Evolutionary conservation across 345 rosid genomes (phyloP).

Genomic region (Populus simonii): DNA sequence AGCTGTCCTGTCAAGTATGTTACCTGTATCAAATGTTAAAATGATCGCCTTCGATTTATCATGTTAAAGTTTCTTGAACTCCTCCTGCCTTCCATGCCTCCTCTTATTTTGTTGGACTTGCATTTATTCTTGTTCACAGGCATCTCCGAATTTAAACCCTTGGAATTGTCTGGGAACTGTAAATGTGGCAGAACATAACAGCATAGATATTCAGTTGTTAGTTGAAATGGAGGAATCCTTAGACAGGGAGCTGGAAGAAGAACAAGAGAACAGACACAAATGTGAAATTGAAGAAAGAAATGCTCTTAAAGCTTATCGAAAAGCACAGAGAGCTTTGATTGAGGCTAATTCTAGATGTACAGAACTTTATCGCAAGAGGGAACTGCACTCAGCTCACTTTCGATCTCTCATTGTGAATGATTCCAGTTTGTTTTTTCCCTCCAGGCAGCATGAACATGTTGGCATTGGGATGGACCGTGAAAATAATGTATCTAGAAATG

Average conservation of each 20-base stretch:
- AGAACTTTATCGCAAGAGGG: conserved; percentile 73
- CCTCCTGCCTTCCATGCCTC: not conserved
- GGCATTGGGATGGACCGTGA: conserved; percentile 38
- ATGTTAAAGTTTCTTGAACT: not conserved
- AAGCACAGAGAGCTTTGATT: conserved; percentile 79
- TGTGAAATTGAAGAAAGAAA: conserved; percentile 96
- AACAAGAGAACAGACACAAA: conserved; percentile 58
- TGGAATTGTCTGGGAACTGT: conserved; percentile 37
- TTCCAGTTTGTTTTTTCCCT: conserved; percentile 52
- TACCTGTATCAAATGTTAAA: conserved; percentile 17
- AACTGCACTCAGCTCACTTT: conserved; percentile 59
- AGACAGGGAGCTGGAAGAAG: conserved; percentile 85
- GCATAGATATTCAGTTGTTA: conserved; percentile 45
- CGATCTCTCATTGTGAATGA: conserved; percentile 60
- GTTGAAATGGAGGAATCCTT: conserved; percentile 71
- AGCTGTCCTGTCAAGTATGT: conserved; percentile 43
- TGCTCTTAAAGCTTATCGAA: conserved; percentile 80
- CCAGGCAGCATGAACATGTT: conserved; percentile 38
- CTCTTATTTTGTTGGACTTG: not conserved
- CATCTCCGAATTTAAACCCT: conserved; percentile 30
- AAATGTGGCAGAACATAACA: conserved; percentile 37
- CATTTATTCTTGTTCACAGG: conserved; percentile 38
- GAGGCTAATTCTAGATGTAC: conserved; percentile 85
- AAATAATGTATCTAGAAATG: conserved; percentile 34
- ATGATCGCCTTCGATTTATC: conserved; percentile 10